A percentile compares a stretch with the other conserved stretches of the same genome.
Conservation (phyloP, 2,329 filamentous ascomycete species). For the Stachybotrys chartarum region DNA sequence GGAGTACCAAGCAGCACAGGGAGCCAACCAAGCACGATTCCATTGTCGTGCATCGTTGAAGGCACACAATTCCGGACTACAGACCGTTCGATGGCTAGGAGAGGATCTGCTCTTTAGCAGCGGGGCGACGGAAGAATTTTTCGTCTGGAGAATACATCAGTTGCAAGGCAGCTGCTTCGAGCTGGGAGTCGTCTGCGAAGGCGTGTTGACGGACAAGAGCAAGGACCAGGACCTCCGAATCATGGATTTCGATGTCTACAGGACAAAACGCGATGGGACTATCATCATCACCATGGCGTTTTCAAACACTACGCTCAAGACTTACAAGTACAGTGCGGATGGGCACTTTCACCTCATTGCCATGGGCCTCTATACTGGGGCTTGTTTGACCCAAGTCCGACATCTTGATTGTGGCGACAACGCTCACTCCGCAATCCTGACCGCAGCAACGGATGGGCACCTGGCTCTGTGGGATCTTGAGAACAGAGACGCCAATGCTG, state of each 20-base stretch:
- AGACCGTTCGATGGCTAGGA: conserved; percentile 70
- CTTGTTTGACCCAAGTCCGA: conserved; percentile 64
- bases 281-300: conserved; percentile 66
- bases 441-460: conserved; percentile 76
- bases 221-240: conserved; percentile 65
- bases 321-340: conserved; percentile 39
- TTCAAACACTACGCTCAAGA: conserved; percentile 75
- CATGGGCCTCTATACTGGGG: conserved; percentile 56
- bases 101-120: conserved; percentile 74
- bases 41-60: conserved; percentile 59
- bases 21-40: conserved; percentile 13
- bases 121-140: conserved; percentile 83
- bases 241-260: conserved; percentile 63
- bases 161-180: conserved; percentile 43
- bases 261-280: conserved; percentile 10
- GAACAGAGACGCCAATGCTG: conserved; percentile 2
- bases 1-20: conserved; percentile 25
- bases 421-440: conserved; percentile 41
- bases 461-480: conserved; percentile 32
- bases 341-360: conserved; percentile 43
- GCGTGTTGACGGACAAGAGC: conserved; percentile 42
- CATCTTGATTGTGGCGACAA: conserved; percentile 27
- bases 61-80: conserved; percentile 76
- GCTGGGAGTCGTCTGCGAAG: conserved; percentile 51
- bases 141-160: conserved; percentile 63